A percentile compares a stretch with the other conserved stretches of the same genome.
Conservation (phyloP, 352 stramenopile species). For the Phytophthora boehmeriae region DNA sequence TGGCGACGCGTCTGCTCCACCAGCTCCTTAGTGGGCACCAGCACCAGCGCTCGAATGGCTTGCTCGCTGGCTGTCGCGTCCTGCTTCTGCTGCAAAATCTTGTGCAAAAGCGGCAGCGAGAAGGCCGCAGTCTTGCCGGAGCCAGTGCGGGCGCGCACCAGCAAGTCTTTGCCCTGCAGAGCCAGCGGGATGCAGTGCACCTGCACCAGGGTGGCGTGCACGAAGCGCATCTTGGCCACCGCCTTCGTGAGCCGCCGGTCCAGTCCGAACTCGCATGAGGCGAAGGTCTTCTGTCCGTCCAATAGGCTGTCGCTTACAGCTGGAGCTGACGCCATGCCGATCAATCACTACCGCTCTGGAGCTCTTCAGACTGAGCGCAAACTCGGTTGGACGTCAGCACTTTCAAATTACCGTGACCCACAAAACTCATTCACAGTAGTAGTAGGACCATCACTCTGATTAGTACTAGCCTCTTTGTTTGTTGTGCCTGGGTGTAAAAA, state of each 20-base stretch:
- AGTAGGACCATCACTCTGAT: too few species aligned
- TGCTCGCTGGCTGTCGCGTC: conserved; percentile 46
- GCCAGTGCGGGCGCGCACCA: conserved; percentile 92
- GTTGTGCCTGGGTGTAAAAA: too few species aligned
- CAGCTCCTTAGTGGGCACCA: conserved; percentile 98
- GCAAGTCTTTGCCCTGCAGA: conserved; percentile 93
- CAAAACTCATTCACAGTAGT: too few species aligned
- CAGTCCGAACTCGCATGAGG: conserved; percentile 87
- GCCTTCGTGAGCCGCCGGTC: conserved; percentile 93
- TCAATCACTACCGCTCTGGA: neutral
- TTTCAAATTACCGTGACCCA: too few species aligned
- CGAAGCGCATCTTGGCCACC: conserved; percentile 92
- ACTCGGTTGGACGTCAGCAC: too few species aligned
- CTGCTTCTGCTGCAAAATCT: conserved; percentile 88
- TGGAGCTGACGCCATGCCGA: conserved; percentile 15
- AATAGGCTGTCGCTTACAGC: conserved; percentile 78
- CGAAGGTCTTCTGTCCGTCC: conserved; percentile 82
- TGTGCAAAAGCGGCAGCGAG: conserved; percentile 92
- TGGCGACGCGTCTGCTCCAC: conserved; percentile 94
- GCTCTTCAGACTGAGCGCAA: too few species aligned
- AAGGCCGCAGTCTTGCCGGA: conserved; percentile 96
- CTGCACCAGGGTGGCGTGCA: conserved; percentile 95
- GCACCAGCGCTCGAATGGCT: conserved; percentile 88
- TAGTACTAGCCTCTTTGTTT: too few species aligned
- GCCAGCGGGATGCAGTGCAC: conserved; percentile 94